Base-by-base conservation (phyloP, 1,139 yeast genomes). In the Suhomyces guaymorum region DNA sequence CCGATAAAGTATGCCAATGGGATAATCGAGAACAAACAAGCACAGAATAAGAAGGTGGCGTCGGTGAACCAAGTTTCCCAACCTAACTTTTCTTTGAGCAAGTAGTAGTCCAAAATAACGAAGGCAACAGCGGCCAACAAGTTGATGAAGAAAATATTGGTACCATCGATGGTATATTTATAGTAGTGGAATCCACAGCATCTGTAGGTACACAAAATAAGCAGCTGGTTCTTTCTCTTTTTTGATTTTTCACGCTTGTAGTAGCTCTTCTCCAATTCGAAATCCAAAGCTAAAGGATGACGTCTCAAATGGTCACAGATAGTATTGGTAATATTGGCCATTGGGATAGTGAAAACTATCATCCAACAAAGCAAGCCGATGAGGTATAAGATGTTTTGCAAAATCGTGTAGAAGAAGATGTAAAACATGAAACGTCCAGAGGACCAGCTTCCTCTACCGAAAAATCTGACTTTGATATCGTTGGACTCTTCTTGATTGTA, bases 1-100 rank as follows among this genome's bases (percentile, higher is more conserved):
- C 99, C 99, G 51, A 92, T 90, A 58, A 90, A 92, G 57, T 92
- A 92, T 0, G 98, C 98, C 47, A 92, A 70, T 3, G 99, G 98
- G 32, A 92, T 78, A 42, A 92, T 87, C 2, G 97, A 85, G 35
- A 85, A 71, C 42, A 92, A 67, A 59, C 96, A 85, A 17, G 89
- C 66, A 35, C 78, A 69, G 53, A 92, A 94, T 29, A 89, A 72
- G 59, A 75, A 59, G 31, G 80, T 63, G 1, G 85, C 64, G 46
- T 80, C 68, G 0, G 95, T 82, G 37, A 84, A 54, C 60, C 81
- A 63, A 1, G 60, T 39, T 5, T 73, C 63, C 52, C 75, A 55
- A 2, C 66, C 69, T 13, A 83, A 58, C 23, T 61, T 58, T 43
- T 78, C 78, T 40, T 77, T 75, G 33, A 89, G 54, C 1, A 84